Percentiles rank a stretch among this genome's conserved stretches.
Conservation (phyloP, 108 stramenopile genomes). For the Skeletonema menzelii region DNA sequence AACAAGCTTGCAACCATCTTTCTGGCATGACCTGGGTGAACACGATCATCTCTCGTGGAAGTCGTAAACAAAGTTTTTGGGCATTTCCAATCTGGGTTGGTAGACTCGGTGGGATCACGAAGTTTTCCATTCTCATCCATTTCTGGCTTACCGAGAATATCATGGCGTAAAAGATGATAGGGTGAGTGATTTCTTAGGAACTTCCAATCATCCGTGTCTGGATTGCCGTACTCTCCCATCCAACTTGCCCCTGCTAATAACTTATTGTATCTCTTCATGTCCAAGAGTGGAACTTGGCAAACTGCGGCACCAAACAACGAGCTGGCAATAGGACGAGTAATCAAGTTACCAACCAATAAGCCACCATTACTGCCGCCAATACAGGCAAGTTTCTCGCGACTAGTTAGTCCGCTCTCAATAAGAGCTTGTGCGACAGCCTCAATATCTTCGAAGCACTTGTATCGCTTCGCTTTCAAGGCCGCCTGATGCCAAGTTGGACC, state of each 20-base stretch:
- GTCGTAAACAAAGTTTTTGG: conserved; percentile 82
- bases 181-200: conserved; percentile 80
- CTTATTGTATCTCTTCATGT: conserved; percentile 86
- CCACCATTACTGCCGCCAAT: conserved; percentile 61
- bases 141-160: conserved; percentile 12
- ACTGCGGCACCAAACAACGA: conserved; percentile 85
- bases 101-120: neutral
- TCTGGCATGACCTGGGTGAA: conserved; percentile 87
- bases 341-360: conserved; percentile 81
- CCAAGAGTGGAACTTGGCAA: conserved; percentile 90
- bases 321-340: conserved; percentile 68
- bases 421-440: conserved; percentile 88
- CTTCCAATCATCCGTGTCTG: conserved; percentile 86
- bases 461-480: conserved; percentile 72
- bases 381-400: conserved; percentile 76
- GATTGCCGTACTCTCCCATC: conserved; percentile 96
- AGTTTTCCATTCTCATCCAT: conserved; percentile 7
- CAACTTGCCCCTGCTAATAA: conserved; percentile 91
- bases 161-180: conserved; percentile 56
- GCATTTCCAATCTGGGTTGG: conserved; percentile 29
- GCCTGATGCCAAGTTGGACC: conserved; percentile 89
- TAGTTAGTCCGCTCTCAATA: conserved; percentile 57
- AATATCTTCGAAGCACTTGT: conserved; percentile 95
- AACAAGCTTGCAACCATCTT: conserved; percentile 68
- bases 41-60: conserved; percentile 87